phyloP scores from a whole-genome alignment of 257 asterid genomes.

The Petrea volubilis region DNA sequence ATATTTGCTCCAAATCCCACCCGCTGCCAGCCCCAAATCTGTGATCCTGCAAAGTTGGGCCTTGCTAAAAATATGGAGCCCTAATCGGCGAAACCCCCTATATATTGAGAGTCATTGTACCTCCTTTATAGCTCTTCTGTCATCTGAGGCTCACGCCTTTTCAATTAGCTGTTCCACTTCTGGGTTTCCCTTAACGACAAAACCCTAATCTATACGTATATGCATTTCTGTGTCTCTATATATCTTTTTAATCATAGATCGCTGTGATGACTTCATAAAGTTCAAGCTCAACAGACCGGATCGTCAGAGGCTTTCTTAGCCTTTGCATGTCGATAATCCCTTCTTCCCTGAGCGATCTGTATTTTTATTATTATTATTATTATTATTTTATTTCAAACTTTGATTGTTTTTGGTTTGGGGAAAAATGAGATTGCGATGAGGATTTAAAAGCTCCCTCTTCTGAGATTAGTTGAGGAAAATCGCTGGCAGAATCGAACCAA shows the following conservation, averaged over 20 bases:
- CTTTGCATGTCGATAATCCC: slow-evolving; percentile 21
- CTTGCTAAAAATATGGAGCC: background rate
- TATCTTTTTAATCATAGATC: background rate
- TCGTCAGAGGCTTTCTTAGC: slow-evolving; percentile 14
- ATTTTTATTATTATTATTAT: too few species aligned
- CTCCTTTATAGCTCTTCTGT: background rate
- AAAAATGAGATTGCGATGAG: background rate
- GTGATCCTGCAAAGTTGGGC: too few species aligned
- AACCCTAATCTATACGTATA: background rate
- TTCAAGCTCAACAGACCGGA: slow-evolving; percentile 39
- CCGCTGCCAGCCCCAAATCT: too few species aligned
- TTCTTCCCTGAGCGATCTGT: background rate
- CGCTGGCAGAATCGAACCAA: slow-evolving; percentile 5
- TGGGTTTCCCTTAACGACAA: background rate
- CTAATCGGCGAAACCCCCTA: background rate
- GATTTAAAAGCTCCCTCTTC: background rate
- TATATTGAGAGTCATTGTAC: too few species aligned
- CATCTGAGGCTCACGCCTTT: background rate
- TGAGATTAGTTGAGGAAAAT: background rate
- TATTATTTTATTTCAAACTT: background rate
- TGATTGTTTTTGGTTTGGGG: background rate
- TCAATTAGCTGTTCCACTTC: background rate
- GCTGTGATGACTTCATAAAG: slow-evolving; percentile 21
- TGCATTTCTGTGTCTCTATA: background rate
- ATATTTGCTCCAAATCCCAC: too few species aligned